Percentiles rank a stretch among this genome's conserved stretches.
These are phyloP conservation scores for Cydonia oblonga DNA, from an alignment of 331 rosid genomes.

Conservation along the genomic window DNA sequence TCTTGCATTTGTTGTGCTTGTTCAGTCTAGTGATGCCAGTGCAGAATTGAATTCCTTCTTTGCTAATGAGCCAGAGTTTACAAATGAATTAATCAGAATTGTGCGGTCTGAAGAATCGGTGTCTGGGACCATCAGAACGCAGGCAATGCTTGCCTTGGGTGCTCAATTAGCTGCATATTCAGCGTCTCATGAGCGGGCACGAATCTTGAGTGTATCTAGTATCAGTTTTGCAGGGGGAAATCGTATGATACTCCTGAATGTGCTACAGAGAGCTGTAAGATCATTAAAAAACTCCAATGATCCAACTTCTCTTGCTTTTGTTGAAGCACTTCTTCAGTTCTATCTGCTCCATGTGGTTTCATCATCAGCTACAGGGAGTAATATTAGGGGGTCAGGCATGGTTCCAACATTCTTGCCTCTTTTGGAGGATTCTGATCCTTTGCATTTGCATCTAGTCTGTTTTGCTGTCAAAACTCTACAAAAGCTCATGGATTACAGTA, in stretches of 20 bases:
- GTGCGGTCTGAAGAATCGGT: conserved; percentile 86
- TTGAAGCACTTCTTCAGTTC: conserved; percentile 97
- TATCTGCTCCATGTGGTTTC: conserved; percentile 95
- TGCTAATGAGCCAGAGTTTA: conserved; percentile 94
- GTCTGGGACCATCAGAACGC: conserved; percentile 87
- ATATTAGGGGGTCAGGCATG: conserved; percentile 94
- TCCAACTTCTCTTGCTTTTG: conserved; percentile 86
- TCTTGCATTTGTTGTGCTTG: conserved; percentile 89
- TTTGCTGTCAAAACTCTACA: conserved; percentile 95
- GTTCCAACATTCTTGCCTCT: conserved; percentile 97
- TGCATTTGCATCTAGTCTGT: conserved; percentile 85
- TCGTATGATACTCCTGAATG: conserved; percentile 90
- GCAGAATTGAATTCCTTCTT: conserved; percentile 89
- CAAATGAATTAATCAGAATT: conserved; percentile 82
- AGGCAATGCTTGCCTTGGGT: conserved; percentile 95
- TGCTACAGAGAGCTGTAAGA: conserved; percentile 83
- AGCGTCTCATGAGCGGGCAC: conserved; percentile 91
- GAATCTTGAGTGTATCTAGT: conserved; percentile 86
- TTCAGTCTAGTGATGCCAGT: conserved; percentile 92
- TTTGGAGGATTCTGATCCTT: conserved; percentile 87
- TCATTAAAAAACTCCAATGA: conserved; percentile 72
- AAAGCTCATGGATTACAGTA: conserved; percentile 96
- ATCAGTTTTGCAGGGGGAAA: conserved; percentile 87
- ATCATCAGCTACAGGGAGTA: conserved; percentile 86
- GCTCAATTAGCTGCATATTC: conserved; percentile 97